phyloP scores from a whole-genome alignment of 805 yeast species.

The Wickerhamomyces chambardii region DNA sequence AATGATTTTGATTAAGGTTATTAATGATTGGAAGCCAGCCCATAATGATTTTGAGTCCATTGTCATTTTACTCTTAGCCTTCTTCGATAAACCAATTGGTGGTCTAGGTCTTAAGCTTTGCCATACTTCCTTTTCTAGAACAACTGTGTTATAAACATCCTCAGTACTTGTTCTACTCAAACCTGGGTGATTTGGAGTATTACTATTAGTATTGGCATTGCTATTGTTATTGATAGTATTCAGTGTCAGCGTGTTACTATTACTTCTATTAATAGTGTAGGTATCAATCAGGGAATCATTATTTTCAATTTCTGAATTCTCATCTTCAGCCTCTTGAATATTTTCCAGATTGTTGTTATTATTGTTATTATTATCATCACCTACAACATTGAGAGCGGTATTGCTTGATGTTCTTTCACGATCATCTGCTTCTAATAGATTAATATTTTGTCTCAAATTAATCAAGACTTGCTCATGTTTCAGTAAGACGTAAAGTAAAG shows the following conservation, averaged over 20 bases:
- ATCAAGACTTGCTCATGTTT: slow-evolving; percentile 24
- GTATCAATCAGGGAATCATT: not conserved
- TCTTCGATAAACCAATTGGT: slow-evolving; percentile 54
- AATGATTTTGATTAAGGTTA: slow-evolving; percentile 28
- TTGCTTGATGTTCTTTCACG: slow-evolving; percentile 1
- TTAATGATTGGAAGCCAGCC: slow-evolving; percentile 41
- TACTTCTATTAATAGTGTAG: too few species aligned
- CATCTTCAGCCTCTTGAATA: slow-evolving; percentile 1
- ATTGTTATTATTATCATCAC: slow-evolving; percentile 1
- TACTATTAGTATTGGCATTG: slow-evolving; percentile 2
- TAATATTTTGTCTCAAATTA: slow-evolving; percentile 3
- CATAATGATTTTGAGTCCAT: slow-evolving; percentile 41
- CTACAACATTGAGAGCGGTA: too few species aligned
- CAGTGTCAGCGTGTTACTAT: too few species aligned
- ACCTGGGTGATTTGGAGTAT: slow-evolving; percentile 1
- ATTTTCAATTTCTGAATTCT: not conserved
- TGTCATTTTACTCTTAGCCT: slow-evolving; percentile 45
- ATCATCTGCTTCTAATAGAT: slow-evolving; percentile 1
- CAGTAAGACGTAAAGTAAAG: slow-evolving; percentile 40
- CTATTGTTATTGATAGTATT: too few species aligned
- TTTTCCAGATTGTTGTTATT: slow-evolving; percentile 4
- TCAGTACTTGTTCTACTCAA: slow-evolving; percentile 1
- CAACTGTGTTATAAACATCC: slow-evolving; percentile 1
- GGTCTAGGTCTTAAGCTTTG: slow-evolving; percentile 36
- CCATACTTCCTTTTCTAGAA: slow-evolving; percentile 17